Conservation (phyloP, 2,329 filamentous ascomycete genomes). For the Trichoderma cornu-damae region DNA sequence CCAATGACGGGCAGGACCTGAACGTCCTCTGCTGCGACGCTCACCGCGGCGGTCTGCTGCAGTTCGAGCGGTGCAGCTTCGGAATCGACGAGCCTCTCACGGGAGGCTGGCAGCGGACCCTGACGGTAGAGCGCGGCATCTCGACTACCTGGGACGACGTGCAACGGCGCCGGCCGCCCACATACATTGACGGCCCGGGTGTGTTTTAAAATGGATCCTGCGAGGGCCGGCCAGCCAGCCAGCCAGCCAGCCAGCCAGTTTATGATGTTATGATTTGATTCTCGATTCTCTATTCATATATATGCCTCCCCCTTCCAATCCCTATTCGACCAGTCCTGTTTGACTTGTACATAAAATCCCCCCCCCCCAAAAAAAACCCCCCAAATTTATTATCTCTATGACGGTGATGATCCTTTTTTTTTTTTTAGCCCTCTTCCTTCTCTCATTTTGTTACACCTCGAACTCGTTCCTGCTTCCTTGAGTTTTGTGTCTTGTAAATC, state of each 20-base stretch:
- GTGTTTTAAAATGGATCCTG: constrained; percentile 20
- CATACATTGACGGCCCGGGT: constrained; percentile 22
- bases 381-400: neutral
- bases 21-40: constrained; percentile 62
- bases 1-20: constrained; percentile 63
- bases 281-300: neutral
- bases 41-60: constrained; percentile 61
- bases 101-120: constrained; percentile 18
- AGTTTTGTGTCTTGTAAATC: neutral
- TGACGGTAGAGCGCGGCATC: neutral
- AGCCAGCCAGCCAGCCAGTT: too few relatives aligned
- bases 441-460: neutral
- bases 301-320: neutral
- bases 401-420: neutral
- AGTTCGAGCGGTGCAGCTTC: constrained; percentile 48
- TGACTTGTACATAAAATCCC: constrained; percentile 9
- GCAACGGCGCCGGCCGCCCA: constrained; percentile 9
- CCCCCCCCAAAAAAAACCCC: too few relatives aligned
- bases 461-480: neutral
- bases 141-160: constrained; percentile 13
- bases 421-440: neutral
- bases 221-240: too few relatives aligned
- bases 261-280: constrained; percentile 17
- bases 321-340: neutral
- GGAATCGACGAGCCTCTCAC: constrained; percentile 26